phyloP scores from a whole-genome alignment of 192 early-diverging fungal species.

The Backusella sp. region DNA sequence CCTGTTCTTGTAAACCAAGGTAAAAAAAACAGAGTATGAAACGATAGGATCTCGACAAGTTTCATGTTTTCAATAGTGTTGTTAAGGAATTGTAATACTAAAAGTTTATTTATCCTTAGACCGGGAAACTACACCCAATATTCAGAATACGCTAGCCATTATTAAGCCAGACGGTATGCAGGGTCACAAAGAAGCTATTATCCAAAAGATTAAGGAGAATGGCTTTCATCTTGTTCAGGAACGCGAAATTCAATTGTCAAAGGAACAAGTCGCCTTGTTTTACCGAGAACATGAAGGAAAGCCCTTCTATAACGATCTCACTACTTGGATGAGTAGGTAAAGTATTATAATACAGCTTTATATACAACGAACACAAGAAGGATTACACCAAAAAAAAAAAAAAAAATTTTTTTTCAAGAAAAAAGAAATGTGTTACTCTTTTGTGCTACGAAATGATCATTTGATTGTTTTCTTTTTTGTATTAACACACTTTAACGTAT shows the following conservation, averaged over 20 bases:
- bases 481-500: background rate
- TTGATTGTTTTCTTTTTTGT: conserved; percentile 4
- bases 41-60: background rate
- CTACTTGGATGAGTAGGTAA: conserved; percentile 50
- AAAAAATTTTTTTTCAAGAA: background rate
- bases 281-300: conserved; percentile 37
- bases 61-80: background rate
- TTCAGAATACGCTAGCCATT: conserved; percentile 52
- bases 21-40: background rate
- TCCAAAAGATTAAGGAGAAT: conserved; percentile 43
- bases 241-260: conserved; percentile 41
- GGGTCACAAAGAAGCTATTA: conserved; percentile 43
- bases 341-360: background rate
- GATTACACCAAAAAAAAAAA: background rate
- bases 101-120: background rate
- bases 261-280: conserved; percentile 30
- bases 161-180: conserved; percentile 59
- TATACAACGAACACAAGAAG: background rate
- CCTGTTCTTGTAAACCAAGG: background rate
- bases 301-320: conserved; percentile 27
- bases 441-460: background rate
- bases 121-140: background rate
- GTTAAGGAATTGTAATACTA: background rate
- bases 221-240: conserved; percentile 42
- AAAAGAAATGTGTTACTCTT: conserved; percentile 9